Evolutionary conservation across 371 early-diverging fungal species (phyloP), one percentile per base, ranked within the genome.

Genomic region (Mucor irregularis): DNA sequence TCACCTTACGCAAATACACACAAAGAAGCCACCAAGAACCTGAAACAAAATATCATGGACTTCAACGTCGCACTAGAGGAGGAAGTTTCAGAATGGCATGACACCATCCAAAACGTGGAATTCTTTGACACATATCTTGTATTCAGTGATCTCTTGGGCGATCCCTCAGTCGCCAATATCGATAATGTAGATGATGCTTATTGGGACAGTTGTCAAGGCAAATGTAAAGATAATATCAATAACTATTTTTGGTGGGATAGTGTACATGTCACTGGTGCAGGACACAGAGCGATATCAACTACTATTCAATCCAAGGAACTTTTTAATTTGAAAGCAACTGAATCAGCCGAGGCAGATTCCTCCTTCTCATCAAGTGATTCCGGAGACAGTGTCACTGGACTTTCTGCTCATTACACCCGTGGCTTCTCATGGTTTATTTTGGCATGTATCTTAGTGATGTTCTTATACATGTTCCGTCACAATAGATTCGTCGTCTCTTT

Each of bases 191-290:
- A 77, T 1, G 44, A 67, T 16, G 72, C 78, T n/a, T 77, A 77
- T 46, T 77, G 78, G 78, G 68, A 74, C 5, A 57, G 19, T 16
- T 77, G 78, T 54, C 72, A 71, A 38, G 78, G 74, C 1, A 53
- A 56, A 13, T 77, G 78, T 25, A 16, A 25, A 2, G 63, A 74
- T 33, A 24, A 61, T 9, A 44, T 74, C 4, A 55, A 77, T 42
- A 51, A 54, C 8, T 74, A 74, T 56, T 55, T 77, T 34, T 77
- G 78, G 78, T 77, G 71, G 68, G 78, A 77, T 50, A 26, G 24
- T 1, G 46, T 74, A 17, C 78, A 74, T 53, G 38, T 74, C 35
- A 77, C 78, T 13, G 74, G 78, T 31, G 53, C 63, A n/a, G 72
- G 72, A 10, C 72, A 71, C 26, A 54, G 42, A 11, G 59, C 72